Evolutionary conservation across 1,139 yeast species (phyloP), one percentile per base, ranked within the genome.

Genomic region (Chernovozyma sophiae-reginae): DNA sequence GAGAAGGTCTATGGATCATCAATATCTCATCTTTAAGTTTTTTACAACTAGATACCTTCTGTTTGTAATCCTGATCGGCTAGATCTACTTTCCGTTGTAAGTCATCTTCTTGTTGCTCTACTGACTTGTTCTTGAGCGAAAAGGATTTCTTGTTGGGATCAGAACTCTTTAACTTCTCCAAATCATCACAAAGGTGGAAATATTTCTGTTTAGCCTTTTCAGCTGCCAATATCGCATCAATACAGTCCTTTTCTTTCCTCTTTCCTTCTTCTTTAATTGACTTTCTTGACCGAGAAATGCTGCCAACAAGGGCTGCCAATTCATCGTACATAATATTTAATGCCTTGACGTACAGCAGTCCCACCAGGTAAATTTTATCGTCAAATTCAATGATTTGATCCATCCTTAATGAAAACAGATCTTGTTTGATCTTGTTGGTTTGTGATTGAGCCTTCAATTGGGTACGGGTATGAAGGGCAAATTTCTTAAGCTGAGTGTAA

Each of bases 71-170:
- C 40, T 77, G 74, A 55, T 92, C 97, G 0, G 97, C 94, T 35
- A 68, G 60, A 47, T 84, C 89, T 30, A 92, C 87, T 55, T 92
- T 89, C 38, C 82, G 64, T 44, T 78, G 81, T 22, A 90, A 66
- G 36, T 90, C 97, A 53, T 90, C 97, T 54, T 92, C 97, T 57
- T 89, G 96, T 60, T 90, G 97, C 37, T 84, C 84, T 2, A 81
- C 78, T 0, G 95, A 79, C 48, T 81, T 83, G 38, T 86, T 80
- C 53, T 85, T 85, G 46, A 86, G 68, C 24, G 90, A 82, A 50
- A 92, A 81, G 15, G 81, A 77, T 54, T 86, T 87, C 58, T 84
- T 86, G 40, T 83, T 74, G 17, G 96, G 96, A 53, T 90, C 97
- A 0, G 84, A 74, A 36, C 81, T 77, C 51, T 83, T 79, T 38